These are phyloP conservation scores for Gossypium gossypioides DNA, from an alignment of 441 rosid species.

Conservation along the genomic window DNA sequence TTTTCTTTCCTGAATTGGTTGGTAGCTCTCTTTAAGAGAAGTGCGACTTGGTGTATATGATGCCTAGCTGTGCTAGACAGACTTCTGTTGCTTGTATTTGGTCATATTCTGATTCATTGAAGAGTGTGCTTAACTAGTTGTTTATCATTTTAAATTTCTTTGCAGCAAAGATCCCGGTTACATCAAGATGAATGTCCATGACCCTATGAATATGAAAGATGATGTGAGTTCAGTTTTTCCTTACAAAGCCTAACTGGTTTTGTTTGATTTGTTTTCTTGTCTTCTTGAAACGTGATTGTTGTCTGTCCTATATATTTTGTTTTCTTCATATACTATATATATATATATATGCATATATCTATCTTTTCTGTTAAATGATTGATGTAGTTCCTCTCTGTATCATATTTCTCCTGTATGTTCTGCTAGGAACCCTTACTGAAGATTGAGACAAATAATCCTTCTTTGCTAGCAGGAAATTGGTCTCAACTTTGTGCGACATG, in stretches of 20 bases:
- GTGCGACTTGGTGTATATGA: not conserved
- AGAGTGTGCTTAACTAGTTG: not conserved
- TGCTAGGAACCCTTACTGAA: conserved; percentile 83
- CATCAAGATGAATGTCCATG: conserved; percentile 69
- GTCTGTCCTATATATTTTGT: not conserved
- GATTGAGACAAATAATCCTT: conserved; percentile 86
- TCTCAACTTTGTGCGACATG: conserved; percentile 97
- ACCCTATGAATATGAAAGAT: conserved; percentile 73
- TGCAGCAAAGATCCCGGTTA: conserved; percentile 94
- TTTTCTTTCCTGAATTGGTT: not conserved
- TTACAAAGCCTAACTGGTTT: conserved; percentile 11
- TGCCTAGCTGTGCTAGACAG: not conserved
- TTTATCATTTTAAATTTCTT: conserved; percentile 12
- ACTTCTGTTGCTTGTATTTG: not conserved
- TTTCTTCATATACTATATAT: not conserved
- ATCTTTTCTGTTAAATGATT: not conserved
- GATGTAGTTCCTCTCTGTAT: not conserved
- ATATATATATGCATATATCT: no score
- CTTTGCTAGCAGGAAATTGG: conserved; percentile 94
- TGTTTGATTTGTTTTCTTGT: not conserved
- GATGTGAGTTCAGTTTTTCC: conserved; percentile 48
- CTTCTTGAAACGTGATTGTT: not conserved
- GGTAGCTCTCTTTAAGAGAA: not conserved
- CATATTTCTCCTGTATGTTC: conserved; percentile 4
- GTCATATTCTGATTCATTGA: conserved; percentile 1